Evolutionary conservation across 169 alveolate genomes (phyloP), one percentile per base, ranked within the genome.

Genomic region (Plasmodium reichenowi): DNA sequence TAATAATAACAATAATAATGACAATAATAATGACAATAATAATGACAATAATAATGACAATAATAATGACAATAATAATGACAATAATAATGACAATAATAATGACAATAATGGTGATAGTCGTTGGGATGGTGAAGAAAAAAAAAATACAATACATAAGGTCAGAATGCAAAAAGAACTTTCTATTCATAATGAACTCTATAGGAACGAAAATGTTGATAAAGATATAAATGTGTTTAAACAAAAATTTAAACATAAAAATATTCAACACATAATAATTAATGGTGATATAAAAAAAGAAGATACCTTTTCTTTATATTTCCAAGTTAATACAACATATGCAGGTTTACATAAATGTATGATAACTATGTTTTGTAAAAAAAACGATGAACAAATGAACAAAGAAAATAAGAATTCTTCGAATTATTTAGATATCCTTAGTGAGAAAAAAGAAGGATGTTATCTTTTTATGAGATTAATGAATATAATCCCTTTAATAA

Each of bases 211-310:
- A 45, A 32, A 24, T 20, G 56, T 78, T 9, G 78, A 71, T 52
- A 58, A 64, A 66, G 60, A 78, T 38, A 78, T 66, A 17, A 64
- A 52, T 50, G 89, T 78, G 2, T 78, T 78, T 50, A 78, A 70
- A 6, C 89, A 78, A 66, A 78, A 78, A 22, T 78, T 78, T 78
- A 78, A 66, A 22, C 38, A 78, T 71, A 78, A 78, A 78, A 68
- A 78, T 50, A 78, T 78, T 29, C 89, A 78, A 47, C 50, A 66
- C n/a, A 52, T 78, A 26, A 78, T 64, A 32, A 78, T 78, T 24
- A 78, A 60, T 6, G 89, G 89, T 26, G 29, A 78, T 20, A 50
- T 78, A 1, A 64, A 38, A 29, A 32, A 32, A 29, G 32, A 78
- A 24, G 89, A 78, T 22, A 43, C 68, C 13, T 64, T 78, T 26